Percentiles rank a stretch among this genome's conserved stretches.
phyloP scores from a whole-genome alignment of 352 stramenopile genomes.

The Phytophthora nicotianae region DNA sequence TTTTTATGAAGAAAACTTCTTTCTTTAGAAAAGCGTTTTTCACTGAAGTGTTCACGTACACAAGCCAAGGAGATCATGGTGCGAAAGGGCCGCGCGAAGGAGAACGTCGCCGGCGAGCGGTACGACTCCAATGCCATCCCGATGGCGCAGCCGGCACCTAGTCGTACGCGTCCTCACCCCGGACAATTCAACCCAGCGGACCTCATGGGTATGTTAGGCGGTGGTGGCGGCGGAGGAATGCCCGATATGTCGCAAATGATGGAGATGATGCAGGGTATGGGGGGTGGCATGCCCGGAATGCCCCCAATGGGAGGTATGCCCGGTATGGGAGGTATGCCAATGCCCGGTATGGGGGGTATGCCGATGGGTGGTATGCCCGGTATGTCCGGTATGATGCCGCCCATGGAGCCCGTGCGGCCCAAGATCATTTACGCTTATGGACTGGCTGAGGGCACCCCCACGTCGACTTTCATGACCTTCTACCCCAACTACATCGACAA shows the following conservation, averaged over 20 bases:
- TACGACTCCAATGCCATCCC: constrained; percentile 85
- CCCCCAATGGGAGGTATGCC: constrained; percentile 50
- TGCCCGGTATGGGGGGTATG: constrained; percentile 47
- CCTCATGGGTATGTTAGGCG: constrained; percentile 64
- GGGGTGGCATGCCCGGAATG: constrained; percentile 48
- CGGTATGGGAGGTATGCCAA: constrained; percentile 44
- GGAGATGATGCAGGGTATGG: constrained; percentile 59
- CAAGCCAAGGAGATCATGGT: constrained; percentile 35
- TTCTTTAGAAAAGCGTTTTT: too few species aligned
- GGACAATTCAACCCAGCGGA: constrained; percentile 50
- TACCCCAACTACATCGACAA: constrained; percentile 90
- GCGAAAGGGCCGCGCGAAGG: constrained; percentile 72
- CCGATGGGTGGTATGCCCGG: constrained; percentile 41
- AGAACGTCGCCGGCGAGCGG: constrained; percentile 80
- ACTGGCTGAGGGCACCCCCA: constrained; percentile 56
- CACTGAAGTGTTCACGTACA: too few species aligned
- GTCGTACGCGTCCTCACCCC: constrained; percentile 41
- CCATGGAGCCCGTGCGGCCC: constrained; percentile 59
- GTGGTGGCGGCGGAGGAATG: constrained; percentile 44
- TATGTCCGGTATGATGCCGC: constrained; percentile 39
- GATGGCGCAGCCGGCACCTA: constrained; percentile 32
- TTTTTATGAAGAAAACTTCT: too few species aligned
- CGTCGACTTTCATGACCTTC: constrained; percentile 73
- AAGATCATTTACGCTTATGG: constrained; percentile 77
- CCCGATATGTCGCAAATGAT: constrained; percentile 70